phyloP scores from a whole-genome alignment of 192 early-diverging fungal species.

The Podila horticola region DNA sequence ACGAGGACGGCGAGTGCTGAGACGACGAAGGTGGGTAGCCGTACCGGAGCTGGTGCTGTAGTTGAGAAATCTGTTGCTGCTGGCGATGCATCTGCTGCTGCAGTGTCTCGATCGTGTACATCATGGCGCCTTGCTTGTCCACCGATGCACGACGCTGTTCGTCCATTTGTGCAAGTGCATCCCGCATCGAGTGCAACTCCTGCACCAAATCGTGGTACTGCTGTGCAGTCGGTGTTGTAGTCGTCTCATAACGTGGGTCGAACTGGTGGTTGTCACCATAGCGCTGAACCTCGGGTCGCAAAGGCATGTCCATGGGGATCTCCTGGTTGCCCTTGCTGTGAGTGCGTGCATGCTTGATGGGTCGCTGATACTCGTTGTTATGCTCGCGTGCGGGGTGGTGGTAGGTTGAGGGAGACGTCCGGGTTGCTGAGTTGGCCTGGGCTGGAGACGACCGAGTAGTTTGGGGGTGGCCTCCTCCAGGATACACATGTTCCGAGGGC shows the following conservation, averaged over 20 bases:
- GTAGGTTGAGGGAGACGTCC: background rate
- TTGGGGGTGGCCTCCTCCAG: background rate
- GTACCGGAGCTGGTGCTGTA: slow-evolving; percentile 41
- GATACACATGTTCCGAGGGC: background rate
- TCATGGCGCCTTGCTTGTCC: slow-evolving; percentile 24
- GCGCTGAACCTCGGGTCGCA: background rate
- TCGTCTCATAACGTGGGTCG: background rate
- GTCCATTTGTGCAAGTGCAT: slow-evolving; percentile 29
- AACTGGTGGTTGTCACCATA: background rate
- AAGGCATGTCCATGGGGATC: slow-evolving; percentile 1
- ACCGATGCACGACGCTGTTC: slow-evolving; percentile 15
- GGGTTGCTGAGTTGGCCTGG: background rate
- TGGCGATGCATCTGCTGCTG: slow-evolving; percentile 39
- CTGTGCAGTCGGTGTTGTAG: background rate
- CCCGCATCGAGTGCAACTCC: slow-evolving; percentile 32
- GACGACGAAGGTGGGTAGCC: background rate
- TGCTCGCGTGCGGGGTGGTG: background rate
- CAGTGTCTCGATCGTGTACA: slow-evolving; percentile 33
- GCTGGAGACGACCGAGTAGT: background rate
- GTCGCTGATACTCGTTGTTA: slow-evolving; percentile 22
- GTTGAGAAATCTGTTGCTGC: slow-evolving; percentile 33
- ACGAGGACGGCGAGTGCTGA: slow-evolving; percentile 1
- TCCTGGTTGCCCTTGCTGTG: slow-evolving; percentile 16
- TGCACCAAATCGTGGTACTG: slow-evolving; percentile 29
- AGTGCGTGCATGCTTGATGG: slow-evolving; percentile 38